These are phyloP conservation scores for Conringia planisiliqua DNA, from an alignment of 345 rosid genomes.

Conservation along the genomic window DNA sequence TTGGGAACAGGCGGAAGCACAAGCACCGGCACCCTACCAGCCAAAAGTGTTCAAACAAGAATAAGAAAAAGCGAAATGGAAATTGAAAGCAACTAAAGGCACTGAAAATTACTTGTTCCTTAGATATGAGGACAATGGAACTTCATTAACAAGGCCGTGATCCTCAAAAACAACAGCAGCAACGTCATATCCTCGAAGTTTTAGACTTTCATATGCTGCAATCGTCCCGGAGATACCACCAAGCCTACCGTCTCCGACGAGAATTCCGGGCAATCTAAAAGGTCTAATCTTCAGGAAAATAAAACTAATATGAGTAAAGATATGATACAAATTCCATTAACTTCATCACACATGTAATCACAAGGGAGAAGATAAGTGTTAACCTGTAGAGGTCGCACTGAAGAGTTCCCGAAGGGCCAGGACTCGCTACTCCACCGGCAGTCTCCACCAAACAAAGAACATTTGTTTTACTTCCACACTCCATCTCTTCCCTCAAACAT, in stretches of 20 bases:
- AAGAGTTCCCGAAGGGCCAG: conserved; percentile 84
- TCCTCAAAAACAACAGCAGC: conserved; percentile 83
- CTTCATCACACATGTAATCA: neutral
- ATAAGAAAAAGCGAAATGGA: conserved; percentile 1
- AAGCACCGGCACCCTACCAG: conserved; percentile 75
- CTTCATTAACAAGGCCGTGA: conserved; percentile 83
- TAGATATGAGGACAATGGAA: conserved; percentile 63
- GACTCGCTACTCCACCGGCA: conserved; percentile 96
- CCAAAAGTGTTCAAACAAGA: conserved; percentile 12
- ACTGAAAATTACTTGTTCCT: conserved; percentile 50
- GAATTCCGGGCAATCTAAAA: conserved; percentile 84
- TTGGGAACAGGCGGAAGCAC: conserved; percentile 76
- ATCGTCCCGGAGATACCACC: conserved; percentile 96
- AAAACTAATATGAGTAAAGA: neutral
- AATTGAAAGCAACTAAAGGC: conserved; percentile 4
- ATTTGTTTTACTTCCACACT: conserved; percentile 22
- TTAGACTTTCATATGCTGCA: conserved; percentile 88
- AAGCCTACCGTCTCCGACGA: conserved; percentile 90
- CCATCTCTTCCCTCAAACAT: conserved; percentile 45
- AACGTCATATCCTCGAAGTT: conserved; percentile 76
- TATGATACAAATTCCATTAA: neutral
- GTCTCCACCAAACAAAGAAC: conserved; percentile 76
- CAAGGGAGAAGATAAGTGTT: neutral
- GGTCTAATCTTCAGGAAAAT: conserved; percentile 44
- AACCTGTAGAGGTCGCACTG: conserved; percentile 91